These are phyloP conservation scores for Raffaelea ambrosiae DNA, from an alignment of 2,329 filamentous ascomycete genomes.

Conservation along the genomic window DNA sequence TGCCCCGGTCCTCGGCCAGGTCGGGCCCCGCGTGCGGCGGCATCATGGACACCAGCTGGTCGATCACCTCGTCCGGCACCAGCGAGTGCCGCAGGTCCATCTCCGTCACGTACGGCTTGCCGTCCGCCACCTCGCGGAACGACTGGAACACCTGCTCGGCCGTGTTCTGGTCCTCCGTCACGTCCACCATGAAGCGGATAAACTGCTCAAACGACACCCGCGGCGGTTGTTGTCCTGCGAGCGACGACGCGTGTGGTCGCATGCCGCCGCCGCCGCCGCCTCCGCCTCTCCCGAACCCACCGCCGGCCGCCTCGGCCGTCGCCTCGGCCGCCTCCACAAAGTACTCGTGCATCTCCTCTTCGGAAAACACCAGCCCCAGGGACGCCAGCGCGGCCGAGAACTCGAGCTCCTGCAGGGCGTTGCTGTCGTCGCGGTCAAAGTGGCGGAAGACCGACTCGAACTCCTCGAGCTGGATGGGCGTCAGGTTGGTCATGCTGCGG, in stretches of 20 bases:
- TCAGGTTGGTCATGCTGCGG: conserved; percentile 96
- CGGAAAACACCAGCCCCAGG: conserved; percentile 89
- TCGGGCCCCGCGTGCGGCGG: conserved; percentile 78
- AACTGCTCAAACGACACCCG: conserved; percentile 97
- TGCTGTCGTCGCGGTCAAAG: conserved; percentile 89
- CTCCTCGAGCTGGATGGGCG: conserved; percentile 94
- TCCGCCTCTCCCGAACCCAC: too few species aligned
- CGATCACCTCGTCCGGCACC: conserved; percentile 94
- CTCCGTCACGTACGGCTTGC: conserved; percentile 97
- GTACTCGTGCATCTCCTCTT: conserved; percentile 95
- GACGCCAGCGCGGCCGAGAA: conserved; percentile 95
- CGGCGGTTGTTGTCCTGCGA: too few species aligned
- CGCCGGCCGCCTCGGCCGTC: too few species aligned
- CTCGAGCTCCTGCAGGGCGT: conserved; percentile 84
- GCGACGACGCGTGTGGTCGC: not conserved
- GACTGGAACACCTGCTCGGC: conserved; percentile 98
- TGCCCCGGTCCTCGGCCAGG: conserved; percentile 70
- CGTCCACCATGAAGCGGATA: conserved; percentile 98
- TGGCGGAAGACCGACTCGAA: conserved; percentile 98
- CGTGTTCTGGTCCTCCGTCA: conserved; percentile 97
- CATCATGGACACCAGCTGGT: conserved; percentile 82
- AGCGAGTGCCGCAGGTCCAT: conserved; percentile 91
- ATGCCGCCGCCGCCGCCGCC: too few species aligned
- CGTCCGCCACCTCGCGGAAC: conserved; percentile 94
- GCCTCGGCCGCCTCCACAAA: conserved; percentile 72